Percentiles rank a stretch among this genome's conserved stretches.
phyloP scores from a whole-genome alignment of 805 yeast species.

The Metahyphopichia silvanorum region DNA sequence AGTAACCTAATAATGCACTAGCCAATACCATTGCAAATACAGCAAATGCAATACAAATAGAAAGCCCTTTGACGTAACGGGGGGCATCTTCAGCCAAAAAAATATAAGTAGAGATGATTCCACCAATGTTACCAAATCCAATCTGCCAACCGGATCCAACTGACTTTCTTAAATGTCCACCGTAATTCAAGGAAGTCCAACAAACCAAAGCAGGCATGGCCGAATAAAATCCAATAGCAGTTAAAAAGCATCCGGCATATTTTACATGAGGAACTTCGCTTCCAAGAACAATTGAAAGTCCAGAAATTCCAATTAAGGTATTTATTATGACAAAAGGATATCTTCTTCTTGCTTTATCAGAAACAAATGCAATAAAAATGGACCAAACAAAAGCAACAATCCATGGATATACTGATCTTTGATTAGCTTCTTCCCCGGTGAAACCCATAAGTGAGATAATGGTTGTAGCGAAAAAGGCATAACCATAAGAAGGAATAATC shows the following conservation, averaged over 20 bases:
- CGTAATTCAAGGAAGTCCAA: conserved; percentile 61
- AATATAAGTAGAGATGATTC: conserved; percentile 59
- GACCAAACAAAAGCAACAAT: conserved; percentile 67
- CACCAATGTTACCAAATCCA: conserved; percentile 75
- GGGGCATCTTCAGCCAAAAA: conserved; percentile 58
- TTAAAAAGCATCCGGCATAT: conserved; percentile 63
- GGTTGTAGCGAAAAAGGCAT: conserved; percentile 70
- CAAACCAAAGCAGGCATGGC: conserved; percentile 70
- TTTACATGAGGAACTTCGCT: conserved; percentile 36
- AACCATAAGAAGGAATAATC: conserved; percentile 71
- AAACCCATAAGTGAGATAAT: conserved; percentile 61
- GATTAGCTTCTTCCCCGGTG: conserved; percentile 71
- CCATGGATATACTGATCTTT: conserved; percentile 86
- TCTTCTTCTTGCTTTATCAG: conserved; percentile 54
- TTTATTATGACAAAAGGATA: conserved; percentile 43
- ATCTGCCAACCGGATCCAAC: conserved; percentile 60
- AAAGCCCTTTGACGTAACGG: conserved; percentile 52
- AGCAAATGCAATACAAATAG: conserved; percentile 47
- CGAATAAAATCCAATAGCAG: conserved; percentile 56
- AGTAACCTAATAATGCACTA: conserved; percentile 26
- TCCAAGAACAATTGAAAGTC: conserved; percentile 55
- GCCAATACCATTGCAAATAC: conserved; percentile 38
- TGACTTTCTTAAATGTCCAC: conserved; percentile 60
- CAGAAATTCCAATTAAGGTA: conserved; percentile 45
- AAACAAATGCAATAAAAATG: conserved; percentile 56